Percentiles rank a stretch among this genome's conserved stretches.
phyloP scores from a whole-genome alignment of 176 grass and related monocot species.

The Metroxylon sagu region DNA sequence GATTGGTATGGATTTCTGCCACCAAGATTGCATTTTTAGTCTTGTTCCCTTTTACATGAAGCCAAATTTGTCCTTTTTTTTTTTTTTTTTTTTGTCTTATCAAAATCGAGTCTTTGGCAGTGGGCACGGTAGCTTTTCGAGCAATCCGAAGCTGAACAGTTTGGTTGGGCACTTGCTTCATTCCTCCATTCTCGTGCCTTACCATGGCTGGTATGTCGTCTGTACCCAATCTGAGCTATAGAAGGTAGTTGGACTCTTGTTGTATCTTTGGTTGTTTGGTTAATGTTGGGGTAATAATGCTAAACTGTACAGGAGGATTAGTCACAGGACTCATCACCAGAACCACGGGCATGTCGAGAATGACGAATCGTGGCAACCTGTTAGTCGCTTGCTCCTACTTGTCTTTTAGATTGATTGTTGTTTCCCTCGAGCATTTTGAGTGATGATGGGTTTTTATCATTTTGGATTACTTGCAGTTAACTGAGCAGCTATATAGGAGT shows the following conservation, averaged over 20 bases:
- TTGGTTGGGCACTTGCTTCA: conserved; percentile 91
- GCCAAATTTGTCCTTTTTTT: neutral
- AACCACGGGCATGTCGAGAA: conserved; percentile 98
- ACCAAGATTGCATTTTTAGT: neutral
- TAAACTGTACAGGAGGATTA: conserved; percentile 67
- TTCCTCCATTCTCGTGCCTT: conserved; percentile 90
- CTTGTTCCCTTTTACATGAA: neutral
- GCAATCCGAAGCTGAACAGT: conserved; percentile 68
- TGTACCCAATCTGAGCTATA: neutral
- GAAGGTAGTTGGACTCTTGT: neutral
- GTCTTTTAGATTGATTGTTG: conserved; percentile 5
- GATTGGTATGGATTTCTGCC: conserved; percentile 6
- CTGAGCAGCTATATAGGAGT: conserved; percentile 70
- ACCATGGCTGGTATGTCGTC: conserved; percentile 73
- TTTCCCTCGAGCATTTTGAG: neutral
- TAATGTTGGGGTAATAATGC: neutral
- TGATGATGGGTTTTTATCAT: conserved; percentile 19
- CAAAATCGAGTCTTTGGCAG: conserved; percentile 24
- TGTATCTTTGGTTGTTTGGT: neutral
- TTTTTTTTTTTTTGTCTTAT: neutral
- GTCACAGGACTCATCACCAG: conserved; percentile 94
- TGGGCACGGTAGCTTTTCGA: conserved; percentile 93
- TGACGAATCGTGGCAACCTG: conserved; percentile 93
- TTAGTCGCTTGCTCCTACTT: conserved; percentile 24
- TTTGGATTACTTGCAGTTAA: conserved; percentile 37